These are phyloP conservation scores for Entophlyctis luteolus DNA, from an alignment of 192 early-diverging fungal species.

Conservation along the genomic window DNA sequence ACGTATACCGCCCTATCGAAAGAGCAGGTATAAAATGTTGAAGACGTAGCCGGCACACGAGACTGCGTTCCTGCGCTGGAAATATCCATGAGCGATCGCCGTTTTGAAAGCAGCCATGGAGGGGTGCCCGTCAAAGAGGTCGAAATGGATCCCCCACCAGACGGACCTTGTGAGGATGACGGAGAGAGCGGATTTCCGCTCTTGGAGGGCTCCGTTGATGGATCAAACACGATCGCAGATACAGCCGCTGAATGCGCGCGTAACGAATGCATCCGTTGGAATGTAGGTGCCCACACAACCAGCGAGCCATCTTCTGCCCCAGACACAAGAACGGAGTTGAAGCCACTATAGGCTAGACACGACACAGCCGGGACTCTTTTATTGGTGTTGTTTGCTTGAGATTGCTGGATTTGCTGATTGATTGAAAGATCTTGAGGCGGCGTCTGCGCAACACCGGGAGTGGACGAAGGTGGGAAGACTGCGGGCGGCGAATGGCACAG, in stretches of 20 bases:
- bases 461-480: not conserved
- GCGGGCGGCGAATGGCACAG: not conserved
- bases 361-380: conserved; percentile 4
- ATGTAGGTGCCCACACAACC: conserved; percentile 15
- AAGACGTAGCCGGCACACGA: not conserved
- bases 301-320: conserved; percentile 32
- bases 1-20: conserved; percentile 20
- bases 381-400: not conserved
- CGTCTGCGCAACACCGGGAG: not conserved
- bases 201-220: too few species aligned
- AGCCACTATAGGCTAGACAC: not conserved
- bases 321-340: conserved; percentile 17
- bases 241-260: conserved; percentile 28
- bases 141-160: too few species aligned
- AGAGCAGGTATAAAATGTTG: conserved; percentile 28
- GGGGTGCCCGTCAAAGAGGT: too few species aligned
- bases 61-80: not conserved
- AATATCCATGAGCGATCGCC: too few species aligned
- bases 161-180: too few species aligned
- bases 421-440: not conserved
- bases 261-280: not conserved
- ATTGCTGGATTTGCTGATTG: not conserved
- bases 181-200: too few species aligned
- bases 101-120: too few species aligned
- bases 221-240: conserved; percentile 13